phyloP scores from a whole-genome alignment of 2,329 filamentous ascomycete genomes.

The Aspergillus fumigatus region DNA sequence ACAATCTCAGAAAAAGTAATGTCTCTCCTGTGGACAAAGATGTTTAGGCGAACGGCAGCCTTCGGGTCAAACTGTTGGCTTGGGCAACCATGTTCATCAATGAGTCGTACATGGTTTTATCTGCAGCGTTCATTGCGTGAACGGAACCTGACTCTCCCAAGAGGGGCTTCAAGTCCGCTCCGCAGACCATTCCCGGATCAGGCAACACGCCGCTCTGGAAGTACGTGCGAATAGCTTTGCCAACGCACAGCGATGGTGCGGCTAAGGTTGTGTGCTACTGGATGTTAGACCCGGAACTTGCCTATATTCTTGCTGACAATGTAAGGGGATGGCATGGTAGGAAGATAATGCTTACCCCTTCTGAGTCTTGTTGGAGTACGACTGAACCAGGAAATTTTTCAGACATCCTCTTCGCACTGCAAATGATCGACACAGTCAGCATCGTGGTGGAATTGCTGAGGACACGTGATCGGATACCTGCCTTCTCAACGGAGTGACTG shows the following conservation, averaged over 20 bases:
- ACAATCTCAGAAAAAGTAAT: neutral
- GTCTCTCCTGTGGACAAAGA: neutral
- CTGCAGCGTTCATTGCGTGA: slow-evolving; percentile 7
- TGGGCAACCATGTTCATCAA: slow-evolving; percentile 5
- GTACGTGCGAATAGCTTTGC: slow-evolving; percentile 34
- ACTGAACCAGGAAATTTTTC: slow-evolving; percentile 40
- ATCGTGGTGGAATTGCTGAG: neutral
- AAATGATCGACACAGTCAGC: slow-evolving; percentile 3
- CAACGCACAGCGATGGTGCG: slow-evolving; percentile 36
- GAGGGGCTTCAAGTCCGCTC: slow-evolving; percentile 33
- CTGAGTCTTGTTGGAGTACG: slow-evolving; percentile 44
- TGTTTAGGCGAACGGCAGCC: neutral
- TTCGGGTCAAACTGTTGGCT: neutral
- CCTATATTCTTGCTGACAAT: neutral
- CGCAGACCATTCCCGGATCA: slow-evolving; percentile 30
- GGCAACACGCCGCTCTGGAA: slow-evolving; percentile 41
- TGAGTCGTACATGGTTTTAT: slow-evolving; percentile 13
- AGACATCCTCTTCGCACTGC: slow-evolving; percentile 35
- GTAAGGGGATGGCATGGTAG: neutral
- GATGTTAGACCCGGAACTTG: neutral
- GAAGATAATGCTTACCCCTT: slow-evolving; percentile 30
- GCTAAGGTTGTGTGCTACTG: slow-evolving; percentile 30
- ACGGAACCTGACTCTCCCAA: slow-evolving; percentile 14
- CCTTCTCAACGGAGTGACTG: slow-evolving; percentile 52
- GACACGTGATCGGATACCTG: slow-evolving; percentile 6